Evolutionary conservation across 108 stramenopile species (phyloP), one percentile per base, ranked within the genome.

Genomic region (Chaetoceros tenuissimus): DNA sequence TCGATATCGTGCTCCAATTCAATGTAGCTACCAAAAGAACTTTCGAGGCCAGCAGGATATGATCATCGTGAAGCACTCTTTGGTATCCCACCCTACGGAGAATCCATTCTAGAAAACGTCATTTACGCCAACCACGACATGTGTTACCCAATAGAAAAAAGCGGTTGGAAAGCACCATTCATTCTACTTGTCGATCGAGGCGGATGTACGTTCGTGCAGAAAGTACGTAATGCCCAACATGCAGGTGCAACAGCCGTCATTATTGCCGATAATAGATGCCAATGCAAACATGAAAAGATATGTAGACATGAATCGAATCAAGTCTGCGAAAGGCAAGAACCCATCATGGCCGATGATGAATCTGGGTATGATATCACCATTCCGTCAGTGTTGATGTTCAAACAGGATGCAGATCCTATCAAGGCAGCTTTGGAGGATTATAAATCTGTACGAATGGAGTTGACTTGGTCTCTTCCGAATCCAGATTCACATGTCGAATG

Each of bases 331-430:
- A 67, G 62, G 2, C 60, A 63, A 24, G 94, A 95, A 71, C 94
- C 94, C 31, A 90, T 96, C 73, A 96, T 97, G 97, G 95, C 97
- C 23, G 97, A 97, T 59, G 97, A 97, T 59, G 97, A 95, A 18
- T 78, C 75, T 19, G 97, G 97, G 3, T 60, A 63, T 2, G 97
- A 96, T 51, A 92, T 97, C 71, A 66, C 82, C 56, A 94, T 97
- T 28, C 95, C 97, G 0, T 56, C 71, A 64, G 71, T 94, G 55
- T 58, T 94, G 8, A 77, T 94, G 75, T 85, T 77, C 73, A 91
- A 94, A 71, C 68, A 83, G 60, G 77, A 85, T 46, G 85, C 76
- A 23, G 75, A 82, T 57, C 40, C 57, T 43, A 68, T 92, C 65
- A 74, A 72, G 60, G 55, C 64, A n/a, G 77, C 82, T 22, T 23